Base-by-base conservation (phyloP, 345 rosid genomes). In the Salix caprea region DNA sequence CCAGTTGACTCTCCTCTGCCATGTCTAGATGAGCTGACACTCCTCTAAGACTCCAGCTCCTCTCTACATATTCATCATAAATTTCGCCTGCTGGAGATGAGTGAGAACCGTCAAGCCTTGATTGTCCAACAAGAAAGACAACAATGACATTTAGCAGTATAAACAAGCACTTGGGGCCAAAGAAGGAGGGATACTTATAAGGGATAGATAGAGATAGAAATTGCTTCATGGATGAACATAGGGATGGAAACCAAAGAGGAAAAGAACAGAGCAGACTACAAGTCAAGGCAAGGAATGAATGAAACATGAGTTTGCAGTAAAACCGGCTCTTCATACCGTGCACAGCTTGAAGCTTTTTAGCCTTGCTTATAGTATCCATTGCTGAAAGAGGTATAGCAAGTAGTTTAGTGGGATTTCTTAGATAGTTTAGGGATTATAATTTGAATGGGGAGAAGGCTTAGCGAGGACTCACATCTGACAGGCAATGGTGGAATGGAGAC, bases 141-240 rank as follows among this genome's bases (percentile, higher is more conserved):
- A 91, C 81, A 50, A 91, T 91, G 65, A 81, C 83, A 74, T 91
- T 91, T 32, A 82, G 85, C 3, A 89, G 77, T 11, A 91, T 2
- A 64, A 91, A 89, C 84, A 89, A 76, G 65, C 85, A 86, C 73
- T 77, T 86, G 1, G 91, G 90, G 37, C 75, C 75, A 37, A 71
- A 76, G 34, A 79, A 70, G 23, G 73, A 86, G 42, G 86, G 76
- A 72, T 78, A 75, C 34, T 77, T 26, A 54, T 36, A 60, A 0
- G 85, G 84, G 60, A 87, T 75, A 39, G 84, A 66, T 11, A 69
- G 61, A 34, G 82, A 69, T 52, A 75, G n/a, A 34, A 76, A 74
- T 12, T 79, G 69, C 74, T 80, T 73, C 56, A 77, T 54, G 60
- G 79, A 72, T n/a, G 73, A 71, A 67, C 65, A 34, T 16, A 78